Percentiles rank a stretch among this genome's conserved stretches.
phyloP scores from a whole-genome alignment of 2,329 filamentous ascomycete genomes.

The Colletotrichum sublineola region DNA sequence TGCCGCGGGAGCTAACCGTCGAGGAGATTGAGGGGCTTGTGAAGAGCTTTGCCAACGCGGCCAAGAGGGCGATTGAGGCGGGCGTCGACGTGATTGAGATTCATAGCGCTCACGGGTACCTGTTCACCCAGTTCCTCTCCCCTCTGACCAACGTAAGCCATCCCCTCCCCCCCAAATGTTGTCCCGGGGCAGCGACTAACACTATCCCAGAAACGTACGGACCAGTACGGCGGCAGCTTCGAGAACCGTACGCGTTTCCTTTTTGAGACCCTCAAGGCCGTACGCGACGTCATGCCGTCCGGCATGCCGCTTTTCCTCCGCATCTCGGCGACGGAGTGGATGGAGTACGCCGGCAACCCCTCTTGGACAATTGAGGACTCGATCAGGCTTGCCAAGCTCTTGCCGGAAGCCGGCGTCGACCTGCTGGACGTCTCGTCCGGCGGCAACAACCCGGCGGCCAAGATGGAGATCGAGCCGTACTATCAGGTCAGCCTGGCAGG shows the following conservation, averaged over 20 bases:
- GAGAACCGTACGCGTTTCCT: conserved; percentile 75
- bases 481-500: conserved; percentile 84
- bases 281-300: conserved; percentile 66
- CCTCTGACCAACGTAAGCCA: conserved; percentile 65
- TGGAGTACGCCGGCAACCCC: conserved; percentile 61
- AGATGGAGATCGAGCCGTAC: conserved; percentile 71
- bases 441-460: conserved; percentile 74
- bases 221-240: conserved; percentile 75
- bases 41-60: conserved; percentile 69
- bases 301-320: conserved; percentile 70
- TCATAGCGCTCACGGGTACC: conserved; percentile 75
- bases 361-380: conserved; percentile 79
- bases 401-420: conserved; percentile 82
- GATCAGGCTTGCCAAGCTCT: conserved; percentile 74
- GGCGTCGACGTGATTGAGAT: conserved; percentile 84
- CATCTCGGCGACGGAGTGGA: conserved; percentile 74
- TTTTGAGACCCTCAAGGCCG: conserved; percentile 64
- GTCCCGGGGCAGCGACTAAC: not conserved
- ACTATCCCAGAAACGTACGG: conserved; percentile 64
- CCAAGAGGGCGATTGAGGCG: conserved; percentile 72
- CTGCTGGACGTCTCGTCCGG: conserved; percentile 85
- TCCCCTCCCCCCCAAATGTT: not conserved
- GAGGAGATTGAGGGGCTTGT: conserved; percentile 77
- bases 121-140: conserved; percentile 75
- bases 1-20: conserved; percentile 76